Base-by-base conservation (phyloP, 148 eudicot species). In the Heliosperma pusillum region DNA sequence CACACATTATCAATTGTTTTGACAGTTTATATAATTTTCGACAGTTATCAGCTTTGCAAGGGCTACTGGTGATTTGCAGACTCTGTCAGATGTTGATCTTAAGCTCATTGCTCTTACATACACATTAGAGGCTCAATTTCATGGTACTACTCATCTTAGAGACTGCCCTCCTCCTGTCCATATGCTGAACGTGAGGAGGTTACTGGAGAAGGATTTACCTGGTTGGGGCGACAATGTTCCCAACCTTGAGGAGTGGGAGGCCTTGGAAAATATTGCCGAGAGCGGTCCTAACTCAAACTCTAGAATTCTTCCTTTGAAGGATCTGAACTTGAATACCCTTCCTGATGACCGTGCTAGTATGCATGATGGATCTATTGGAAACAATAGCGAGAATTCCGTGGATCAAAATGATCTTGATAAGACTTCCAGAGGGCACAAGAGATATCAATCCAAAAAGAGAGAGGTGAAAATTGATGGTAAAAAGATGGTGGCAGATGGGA, bases 211-310 rank as follows among this genome's bases (percentile, higher is more conserved):
- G 77, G 97, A 95, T 24, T 66, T 95, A 83, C 98, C 97, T 20
- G 96, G 98, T 15, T 95, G 98, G 98, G 98, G 98, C 16, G 80
- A 86, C 64, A 95, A 95, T 82, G 97, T 95, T 66, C 91, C 97
- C 30, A 95, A 95, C 76, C 83, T 89, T 66, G 91, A 85, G 76
- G 97, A 95, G 80, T 95, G 98, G 98, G 93, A 95, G 85, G 98
- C 96, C 7, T 76, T 92, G 64, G 98, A 87, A 80, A 76, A 73
- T 72, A 77, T 76, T 10, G 40, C 70, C 10, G 93, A 88, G 19
- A 75, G 80, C 63, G 81, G 40, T 71, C 26, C 83, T 36, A 74
- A 82, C 52, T 53, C 78, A 21, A 72, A 80, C 50, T 90, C 97
- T 7, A 92, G 76, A 82, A 95, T 95, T 73, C 88, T 95, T 26